Percentiles rank a stretch among this genome's conserved stretches.
These are phyloP conservation scores for Candida coquimbonensis DNA, from an alignment of 805 yeast genomes.

Conservation along the genomic window DNA sequence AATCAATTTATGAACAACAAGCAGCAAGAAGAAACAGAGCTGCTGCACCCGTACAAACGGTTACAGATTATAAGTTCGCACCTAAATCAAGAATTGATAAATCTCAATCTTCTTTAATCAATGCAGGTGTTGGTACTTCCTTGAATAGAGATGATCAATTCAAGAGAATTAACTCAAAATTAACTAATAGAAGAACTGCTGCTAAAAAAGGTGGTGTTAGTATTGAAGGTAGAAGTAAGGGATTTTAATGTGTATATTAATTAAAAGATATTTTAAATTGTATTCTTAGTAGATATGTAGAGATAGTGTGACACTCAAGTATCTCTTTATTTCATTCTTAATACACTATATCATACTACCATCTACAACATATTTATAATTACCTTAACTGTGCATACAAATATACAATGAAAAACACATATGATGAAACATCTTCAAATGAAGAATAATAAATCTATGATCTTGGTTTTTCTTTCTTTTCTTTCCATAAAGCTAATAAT, in stretches of 20 bases:
- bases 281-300: too few relatives aligned
- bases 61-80: conserved; percentile 84
- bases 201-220: conserved; percentile 65
- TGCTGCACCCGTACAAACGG: conserved; percentile 88
- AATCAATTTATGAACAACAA: conserved; percentile 75
- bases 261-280: background rate
- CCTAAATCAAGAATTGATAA: conserved; percentile 61
- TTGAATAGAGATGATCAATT: conserved; percentile 69
- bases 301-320: too few relatives aligned
- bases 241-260: conserved; percentile 1
- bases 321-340: too few relatives aligned
- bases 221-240: conserved; percentile 42
- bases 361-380: background rate
- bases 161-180: conserved; percentile 56
- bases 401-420: conserved; percentile 18
- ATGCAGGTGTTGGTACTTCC: conserved; percentile 44
- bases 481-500: conserved; percentile 99
- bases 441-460: conserved; percentile 47
- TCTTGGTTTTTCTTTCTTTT: conserved; percentile 99
- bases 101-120: conserved; percentile 28
- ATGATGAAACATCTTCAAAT: background rate
- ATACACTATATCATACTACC: background rate
- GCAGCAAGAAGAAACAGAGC: conserved; percentile 92
- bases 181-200: conserved; percentile 21
- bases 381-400: conserved; percentile 23